Percentiles rank a stretch among this genome's conserved stretches.
These are phyloP conservation scores for Austropuccinia psidii DNA, from an alignment of 1,284 basidiomycete species.

Conservation along the genomic window DNA sequence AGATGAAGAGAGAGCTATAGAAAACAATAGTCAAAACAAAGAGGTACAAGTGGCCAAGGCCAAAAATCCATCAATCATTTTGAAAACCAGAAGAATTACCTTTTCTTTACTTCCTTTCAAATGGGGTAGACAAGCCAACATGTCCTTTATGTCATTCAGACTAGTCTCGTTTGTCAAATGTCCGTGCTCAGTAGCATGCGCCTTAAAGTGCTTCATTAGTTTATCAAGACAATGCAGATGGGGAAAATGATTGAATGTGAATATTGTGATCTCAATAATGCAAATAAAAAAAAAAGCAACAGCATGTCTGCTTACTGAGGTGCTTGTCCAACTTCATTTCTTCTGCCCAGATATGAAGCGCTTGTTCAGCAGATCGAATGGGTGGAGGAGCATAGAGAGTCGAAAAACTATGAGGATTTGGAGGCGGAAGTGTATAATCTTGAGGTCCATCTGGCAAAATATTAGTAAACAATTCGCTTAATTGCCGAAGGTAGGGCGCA, in stretches of 20 bases:
- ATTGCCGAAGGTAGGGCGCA: constrained; percentile 13
- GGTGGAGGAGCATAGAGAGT: constrained; percentile 75
- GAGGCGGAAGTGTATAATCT: constrained; percentile 67
- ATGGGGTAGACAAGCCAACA: constrained; percentile 90
- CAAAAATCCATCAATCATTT: too few species aligned
- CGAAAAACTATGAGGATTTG: constrained; percentile 62
- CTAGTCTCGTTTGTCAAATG: constrained; percentile 56
- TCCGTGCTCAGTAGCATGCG: constrained; percentile 35
- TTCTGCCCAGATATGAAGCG: constrained; percentile 65
- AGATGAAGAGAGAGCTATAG: constrained; percentile 78
- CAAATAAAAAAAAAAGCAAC: not conserved
- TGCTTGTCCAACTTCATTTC: constrained; percentile 62
- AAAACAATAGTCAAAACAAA: not conserved
- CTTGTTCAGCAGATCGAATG: constrained; percentile 55
- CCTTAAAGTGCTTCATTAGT: constrained; percentile 47
- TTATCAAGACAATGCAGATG: too few species aligned
- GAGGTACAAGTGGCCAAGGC: too few species aligned
- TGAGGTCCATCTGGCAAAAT: constrained; percentile 59
- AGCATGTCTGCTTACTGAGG: constrained; percentile 42
- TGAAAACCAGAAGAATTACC: not conserved
- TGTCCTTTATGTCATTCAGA: constrained; percentile 96
- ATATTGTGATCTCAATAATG: too few species aligned
- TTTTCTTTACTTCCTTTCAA: constrained; percentile 93
- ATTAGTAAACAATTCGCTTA: constrained; percentile 31
- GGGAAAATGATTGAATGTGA: too few species aligned